phyloP scores from a whole-genome alignment of 805 yeast species.

The Soucietia sequanensis region DNA sequence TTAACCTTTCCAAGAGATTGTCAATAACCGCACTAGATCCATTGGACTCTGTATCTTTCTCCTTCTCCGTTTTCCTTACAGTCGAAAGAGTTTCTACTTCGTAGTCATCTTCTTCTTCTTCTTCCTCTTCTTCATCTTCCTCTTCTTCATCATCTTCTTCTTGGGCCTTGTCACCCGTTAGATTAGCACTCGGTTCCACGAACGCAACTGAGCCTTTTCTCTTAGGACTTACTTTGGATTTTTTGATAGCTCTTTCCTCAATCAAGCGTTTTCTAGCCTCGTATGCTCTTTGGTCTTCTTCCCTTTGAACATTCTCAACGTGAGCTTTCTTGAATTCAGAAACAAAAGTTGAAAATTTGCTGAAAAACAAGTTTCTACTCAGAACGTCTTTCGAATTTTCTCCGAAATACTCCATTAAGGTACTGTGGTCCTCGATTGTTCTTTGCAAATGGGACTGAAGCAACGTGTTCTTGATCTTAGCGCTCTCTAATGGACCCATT shows the following conservation, averaged over 20 bases:
- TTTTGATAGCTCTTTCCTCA: constrained; percentile 21
- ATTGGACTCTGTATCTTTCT: not conserved
- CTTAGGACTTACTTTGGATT: constrained; percentile 4
- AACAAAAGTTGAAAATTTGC: constrained; percentile 76
- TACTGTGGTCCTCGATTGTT: constrained; percentile 63
- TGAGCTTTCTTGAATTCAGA: constrained; percentile 78
- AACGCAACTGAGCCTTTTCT: too few relatives aligned
- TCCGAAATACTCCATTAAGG: constrained; percentile 82
- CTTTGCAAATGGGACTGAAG: constrained; percentile 62
- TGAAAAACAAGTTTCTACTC: constrained; percentile 69
- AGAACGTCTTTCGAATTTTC: constrained; percentile 75
- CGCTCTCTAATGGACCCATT: constrained; percentile 67
- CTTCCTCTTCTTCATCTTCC: constrained; percentile 12
- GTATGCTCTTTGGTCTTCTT: constrained; percentile 65
- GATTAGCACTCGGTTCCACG: too few relatives aligned
- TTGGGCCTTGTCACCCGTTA: not conserved
- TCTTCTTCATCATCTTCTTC: constrained; percentile 4
- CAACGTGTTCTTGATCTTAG: constrained; percentile 65
- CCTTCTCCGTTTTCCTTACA: constrained; percentile 6
- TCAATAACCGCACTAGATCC: constrained; percentile 30
- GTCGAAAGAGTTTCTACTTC: not conserved
- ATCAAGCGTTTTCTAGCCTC: constrained; percentile 35
- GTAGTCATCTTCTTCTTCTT: constrained; percentile 12
- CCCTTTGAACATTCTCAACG: constrained; percentile 72
- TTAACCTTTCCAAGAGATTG: constrained; percentile 27